Evolutionary conservation across 768 basidiomycete species (phyloP).

Genomic region (Trametes cubensis): DNA sequence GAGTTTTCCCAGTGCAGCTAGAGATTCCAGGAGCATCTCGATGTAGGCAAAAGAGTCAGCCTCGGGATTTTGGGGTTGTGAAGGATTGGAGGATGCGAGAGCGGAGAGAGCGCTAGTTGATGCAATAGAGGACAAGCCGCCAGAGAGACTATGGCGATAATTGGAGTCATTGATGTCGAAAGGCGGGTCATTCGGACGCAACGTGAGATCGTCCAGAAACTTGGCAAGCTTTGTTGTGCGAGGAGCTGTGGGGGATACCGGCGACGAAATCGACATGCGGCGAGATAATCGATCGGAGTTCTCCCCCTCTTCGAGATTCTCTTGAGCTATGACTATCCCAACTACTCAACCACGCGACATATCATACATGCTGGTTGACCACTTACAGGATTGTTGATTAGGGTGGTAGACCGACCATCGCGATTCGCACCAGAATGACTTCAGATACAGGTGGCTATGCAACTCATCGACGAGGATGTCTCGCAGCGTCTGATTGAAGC

Average conservation of each 20-base stretch:
- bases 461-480: constrained; percentile 96
- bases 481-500: constrained; percentile 65
- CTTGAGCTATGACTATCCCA: constrained; percentile 67
- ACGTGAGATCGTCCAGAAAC: constrained; percentile 64
- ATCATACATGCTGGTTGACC: constrained; percentile 10
- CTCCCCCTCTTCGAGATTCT: constrained; percentile 39
- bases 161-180: constrained; percentile 57
- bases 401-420: constrained; percentile 86
- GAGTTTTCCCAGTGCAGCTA: constrained; percentile 87
- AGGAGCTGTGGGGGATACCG: constrained; percentile 41
- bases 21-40: constrained; percentile 89
- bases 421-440: constrained; percentile 93
- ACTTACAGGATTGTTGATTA: constrained; percentile 76
- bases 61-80: constrained; percentile 67
- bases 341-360: constrained; percentile 45
- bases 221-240: constrained; percentile 56
- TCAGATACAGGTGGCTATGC: constrained; percentile 96
- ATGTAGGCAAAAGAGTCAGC: constrained; percentile 92
- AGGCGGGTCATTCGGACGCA: constrained; percentile 80
- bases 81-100: constrained; percentile 20
- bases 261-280: constrained; percentile 41
- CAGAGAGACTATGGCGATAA: constrained; percentile 29
- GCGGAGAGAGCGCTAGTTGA: constrained; percentile 27
- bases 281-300: constrained; percentile 2
- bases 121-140: constrained; percentile 21